A percentile compares a stretch with the other conserved stretches of the same genome.
Conservation (phyloP, 2,329 filamentous ascomycete species). For the Aspergillus oerlinghausenensis region DNA sequence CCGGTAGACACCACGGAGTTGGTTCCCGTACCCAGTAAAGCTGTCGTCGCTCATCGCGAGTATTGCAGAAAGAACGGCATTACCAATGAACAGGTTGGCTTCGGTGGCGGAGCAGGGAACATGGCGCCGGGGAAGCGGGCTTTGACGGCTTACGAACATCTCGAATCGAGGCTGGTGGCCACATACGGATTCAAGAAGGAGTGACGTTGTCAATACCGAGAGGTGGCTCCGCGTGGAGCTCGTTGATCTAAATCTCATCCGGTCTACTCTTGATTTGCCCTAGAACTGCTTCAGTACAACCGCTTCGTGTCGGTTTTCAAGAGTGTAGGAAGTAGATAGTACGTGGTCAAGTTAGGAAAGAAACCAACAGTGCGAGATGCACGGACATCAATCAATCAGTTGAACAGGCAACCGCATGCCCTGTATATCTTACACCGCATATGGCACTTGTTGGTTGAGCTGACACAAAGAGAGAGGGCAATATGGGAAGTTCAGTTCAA, state of each 20-base stretch:
- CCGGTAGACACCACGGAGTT: conserved; percentile 53
- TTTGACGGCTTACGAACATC: conserved; percentile 56
- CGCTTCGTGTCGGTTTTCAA: not conserved
- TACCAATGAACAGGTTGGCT: conserved; percentile 36
- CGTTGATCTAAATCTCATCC: not conserved
- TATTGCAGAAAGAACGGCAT: conserved; percentile 19
- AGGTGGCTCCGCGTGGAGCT: not conserved
- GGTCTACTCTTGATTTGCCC: not conserved
- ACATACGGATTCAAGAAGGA: conserved; percentile 49
- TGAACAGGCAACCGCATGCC: not conserved
- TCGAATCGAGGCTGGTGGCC: conserved; percentile 53
- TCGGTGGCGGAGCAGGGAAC: conserved; percentile 36
- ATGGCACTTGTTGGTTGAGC: not conserved
- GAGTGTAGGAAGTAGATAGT: not conserved
- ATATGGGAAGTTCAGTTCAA: not conserved
- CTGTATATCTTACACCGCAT: not conserved
- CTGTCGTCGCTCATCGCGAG: conserved; percentile 43
- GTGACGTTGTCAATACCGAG: not conserved
- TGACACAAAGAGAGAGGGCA: not conserved
- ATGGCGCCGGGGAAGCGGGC: conserved; percentile 31
- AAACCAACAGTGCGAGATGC: not conserved
- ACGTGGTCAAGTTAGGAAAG: not conserved
- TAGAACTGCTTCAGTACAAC: not conserved
- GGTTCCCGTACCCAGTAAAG: conserved; percentile 51
- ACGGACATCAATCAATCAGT: not conserved